Base-by-base conservation (phyloP, 1,139 yeast species). In the Pneumocystis sp. region DNA sequence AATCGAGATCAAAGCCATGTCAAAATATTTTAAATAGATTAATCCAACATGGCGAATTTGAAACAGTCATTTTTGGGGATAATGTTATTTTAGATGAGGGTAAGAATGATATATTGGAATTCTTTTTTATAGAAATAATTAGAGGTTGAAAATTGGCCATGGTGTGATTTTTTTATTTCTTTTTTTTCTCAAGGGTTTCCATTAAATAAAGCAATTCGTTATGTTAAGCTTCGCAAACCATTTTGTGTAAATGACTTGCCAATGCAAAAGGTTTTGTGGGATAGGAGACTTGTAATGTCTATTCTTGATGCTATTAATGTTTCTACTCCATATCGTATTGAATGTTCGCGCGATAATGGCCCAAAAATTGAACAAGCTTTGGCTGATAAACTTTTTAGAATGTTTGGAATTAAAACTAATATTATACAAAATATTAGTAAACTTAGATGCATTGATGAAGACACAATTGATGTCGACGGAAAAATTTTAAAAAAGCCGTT, bases 111-210 rank as follows among this genome's bases (percentile, higher is more conserved):
- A 6, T 25, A 1, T 8, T 8, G 31, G 2, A 12, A 0, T 7
- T 5, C 10, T 25, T 59, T 21, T 3, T 19, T 42, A 15, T 6
- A 6, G 8, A 39, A 21, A 31, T 21, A 6, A 25, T 21, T 85
- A 35, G 73, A 71, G 56, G 83, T 93, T 68, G 97, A 93, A 76
- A 89, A 90, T 74, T 93, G 99, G 98, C 99, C 98, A 42, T 89
- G 96, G 59, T 95, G 98, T 78, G 98, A 95, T 74, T 93, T 89
- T 73, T 80, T 95, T 69, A 89, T 93, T 68, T 86, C 95, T 71
- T 93, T 93, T 76, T 93, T 93, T 74, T 87, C 96, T n/a, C 83
- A 85, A 50, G 99, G 99, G 0, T 95, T 95, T 76, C 98, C 99
- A 0, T 79, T 95, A 61, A 96, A 93, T 72, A 95, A 95, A 76